phyloP scores from a whole-genome alignment of 257 asterid genomes.

The Primulina huaijiensis region DNA sequence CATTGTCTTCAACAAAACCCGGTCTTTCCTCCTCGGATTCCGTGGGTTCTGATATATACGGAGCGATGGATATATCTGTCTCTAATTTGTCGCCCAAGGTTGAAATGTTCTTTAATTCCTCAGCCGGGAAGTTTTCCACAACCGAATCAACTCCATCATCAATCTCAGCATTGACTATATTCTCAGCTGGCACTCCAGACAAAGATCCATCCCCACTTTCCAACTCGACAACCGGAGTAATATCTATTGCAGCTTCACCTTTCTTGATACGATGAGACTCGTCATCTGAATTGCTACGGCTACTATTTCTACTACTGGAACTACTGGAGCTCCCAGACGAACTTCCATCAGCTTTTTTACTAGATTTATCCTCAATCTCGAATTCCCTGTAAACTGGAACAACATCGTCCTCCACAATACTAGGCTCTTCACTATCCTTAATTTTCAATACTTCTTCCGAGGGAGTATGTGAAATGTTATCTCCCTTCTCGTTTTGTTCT shows the following conservation, averaged over 20 bases:
- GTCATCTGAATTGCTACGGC: constrained; percentile 43
- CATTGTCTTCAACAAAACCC: constrained; percentile 21
- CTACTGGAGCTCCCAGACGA: constrained; percentile 33
- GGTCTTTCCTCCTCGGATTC: constrained; percentile 30
- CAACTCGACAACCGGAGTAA: constrained; percentile 32
- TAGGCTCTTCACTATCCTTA: neutral
- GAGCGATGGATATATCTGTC: constrained; percentile 7
- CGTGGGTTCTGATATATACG: constrained; percentile 15
- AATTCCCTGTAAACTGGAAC: constrained; percentile 29
- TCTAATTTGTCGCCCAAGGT: constrained; percentile 23
- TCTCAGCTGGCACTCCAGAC: constrained; percentile 20
- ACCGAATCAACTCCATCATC: constrained; percentile 27
- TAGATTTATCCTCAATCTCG: constrained; percentile 27
- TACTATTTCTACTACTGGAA: constrained; percentile 27
- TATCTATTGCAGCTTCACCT: constrained; percentile 24
- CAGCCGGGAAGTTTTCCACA: constrained; percentile 22
- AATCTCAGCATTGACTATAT: neutral
- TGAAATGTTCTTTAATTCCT: constrained; percentile 25
- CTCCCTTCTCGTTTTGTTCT: neutral
- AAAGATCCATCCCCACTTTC: constrained; percentile 25
- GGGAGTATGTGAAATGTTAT: neutral
- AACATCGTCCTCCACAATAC: constrained; percentile 6
- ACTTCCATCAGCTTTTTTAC: constrained; percentile 32
- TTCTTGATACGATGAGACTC: constrained; percentile 30
- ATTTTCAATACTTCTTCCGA: neutral